Percentiles rank a stretch among this genome's conserved stretches.
phyloP scores from a whole-genome alignment of 768 basidiomycete species.

The Tricholoma saponaceum region DNA sequence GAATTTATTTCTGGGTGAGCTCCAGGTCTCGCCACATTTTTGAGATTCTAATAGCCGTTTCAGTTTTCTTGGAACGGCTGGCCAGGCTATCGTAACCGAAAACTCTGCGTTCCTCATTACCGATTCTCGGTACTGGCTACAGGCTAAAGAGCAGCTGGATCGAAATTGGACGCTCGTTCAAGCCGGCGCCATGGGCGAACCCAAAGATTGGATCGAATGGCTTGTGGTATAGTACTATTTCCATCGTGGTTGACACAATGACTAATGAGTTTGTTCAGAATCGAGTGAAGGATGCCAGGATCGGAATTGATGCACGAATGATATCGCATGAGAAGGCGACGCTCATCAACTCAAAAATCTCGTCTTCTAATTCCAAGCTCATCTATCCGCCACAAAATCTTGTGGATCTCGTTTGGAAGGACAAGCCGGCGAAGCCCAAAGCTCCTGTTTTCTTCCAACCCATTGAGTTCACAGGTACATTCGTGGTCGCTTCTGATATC shows the following conservation, averaged over 20 bases:
- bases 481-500: background rate
- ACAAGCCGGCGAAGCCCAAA: constrained; percentile 66
- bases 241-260: background rate
- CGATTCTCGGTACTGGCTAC: constrained; percentile 82
- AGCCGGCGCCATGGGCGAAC: constrained; percentile 47
- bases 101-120: constrained; percentile 69
- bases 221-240: constrained; percentile 44
- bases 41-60: background rate
- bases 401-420: constrained; percentile 77
- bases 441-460: constrained; percentile 65
- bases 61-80: constrained; percentile 45
- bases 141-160: constrained; percentile 69
- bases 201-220: constrained; percentile 80
- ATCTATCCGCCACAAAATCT: constrained; percentile 82
- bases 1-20: constrained; percentile 75
- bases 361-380: constrained; percentile 55
- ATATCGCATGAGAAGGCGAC: constrained; percentile 69
- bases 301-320: constrained; percentile 86
- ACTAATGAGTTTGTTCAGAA: constrained; percentile 15
- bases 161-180: constrained; percentile 67
- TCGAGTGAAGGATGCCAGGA: constrained; percentile 43
- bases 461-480: constrained; percentile 62
- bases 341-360: constrained; percentile 53
- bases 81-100: constrained; percentile 66
- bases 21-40: background rate